These are phyloP conservation scores for Candida ipomoeae DNA, from an alignment of 805 yeast genomes.

Conservation along the genomic window DNA sequence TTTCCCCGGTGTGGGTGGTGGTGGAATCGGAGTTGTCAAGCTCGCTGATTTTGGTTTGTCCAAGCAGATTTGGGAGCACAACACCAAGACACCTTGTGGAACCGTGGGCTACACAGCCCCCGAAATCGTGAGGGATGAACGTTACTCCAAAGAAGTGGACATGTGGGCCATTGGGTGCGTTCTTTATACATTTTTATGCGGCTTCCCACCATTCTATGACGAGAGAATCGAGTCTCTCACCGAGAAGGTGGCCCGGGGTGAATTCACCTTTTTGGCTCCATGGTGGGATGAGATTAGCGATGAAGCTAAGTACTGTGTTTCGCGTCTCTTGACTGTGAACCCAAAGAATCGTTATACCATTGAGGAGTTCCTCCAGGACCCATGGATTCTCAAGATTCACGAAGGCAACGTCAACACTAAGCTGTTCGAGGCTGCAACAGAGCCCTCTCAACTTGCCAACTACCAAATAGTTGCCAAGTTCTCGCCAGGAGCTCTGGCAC, in stretches of 20 bases:
- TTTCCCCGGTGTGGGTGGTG: slow-evolving; percentile 51
- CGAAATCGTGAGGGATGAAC: slow-evolving; percentile 51
- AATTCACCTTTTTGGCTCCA: slow-evolving; percentile 69
- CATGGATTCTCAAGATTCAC: slow-evolving; percentile 47
- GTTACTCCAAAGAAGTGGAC: slow-evolving; percentile 65
- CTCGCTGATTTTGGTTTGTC: slow-evolving; percentile 71
- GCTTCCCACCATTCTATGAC: slow-evolving; percentile 75
- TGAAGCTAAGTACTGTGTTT: slow-evolving; percentile 67
- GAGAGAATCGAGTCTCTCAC: slow-evolving; percentile 61
- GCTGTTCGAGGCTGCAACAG: not conserved
- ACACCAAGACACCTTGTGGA: slow-evolving; percentile 69
- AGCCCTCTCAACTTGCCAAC: slow-evolving; percentile 1
- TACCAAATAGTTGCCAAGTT: slow-evolving; percentile 34
- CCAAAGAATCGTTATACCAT: slow-evolving; percentile 65
- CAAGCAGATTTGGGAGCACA: slow-evolving; percentile 41
- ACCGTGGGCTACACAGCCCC: slow-evolving; percentile 77
- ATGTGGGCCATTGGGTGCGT: slow-evolving; percentile 75
- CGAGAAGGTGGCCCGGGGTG: slow-evolving; percentile 65
- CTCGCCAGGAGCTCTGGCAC: slow-evolving; percentile 73
- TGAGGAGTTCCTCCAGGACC: slow-evolving; percentile 63
- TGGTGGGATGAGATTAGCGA: slow-evolving; percentile 85
- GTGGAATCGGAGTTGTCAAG: slow-evolving; percentile 59
- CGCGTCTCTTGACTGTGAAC: slow-evolving; percentile 62
- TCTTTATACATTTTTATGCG: slow-evolving; percentile 62
- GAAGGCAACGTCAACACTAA: slow-evolving; percentile 7